Evolutionary conservation across 2,329 filamentous ascomycete species (phyloP).

Genomic region (Cladophialophora immunda): DNA sequence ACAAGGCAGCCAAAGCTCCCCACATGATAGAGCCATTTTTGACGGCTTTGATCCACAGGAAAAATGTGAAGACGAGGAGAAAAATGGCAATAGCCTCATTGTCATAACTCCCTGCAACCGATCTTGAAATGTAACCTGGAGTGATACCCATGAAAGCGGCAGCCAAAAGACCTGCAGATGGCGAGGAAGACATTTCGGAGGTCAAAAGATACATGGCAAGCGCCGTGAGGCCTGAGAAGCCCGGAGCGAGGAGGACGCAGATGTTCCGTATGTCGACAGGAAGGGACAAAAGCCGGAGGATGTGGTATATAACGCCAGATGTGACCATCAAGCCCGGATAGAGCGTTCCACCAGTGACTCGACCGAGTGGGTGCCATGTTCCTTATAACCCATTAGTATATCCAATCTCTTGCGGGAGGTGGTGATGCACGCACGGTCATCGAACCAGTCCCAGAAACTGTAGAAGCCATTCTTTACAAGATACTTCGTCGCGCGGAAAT

Average conservation of each 20-base stretch:
- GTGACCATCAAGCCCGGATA: slow-evolving; percentile 99
- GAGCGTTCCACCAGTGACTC: slow-evolving; percentile 97
- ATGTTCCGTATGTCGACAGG: slow-evolving; percentile 99
- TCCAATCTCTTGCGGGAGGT: slow-evolving; percentile 2
- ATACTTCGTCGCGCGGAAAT: slow-evolving; percentile 98
- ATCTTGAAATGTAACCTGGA: slow-evolving; percentile 96
- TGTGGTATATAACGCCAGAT: slow-evolving; percentile 94
- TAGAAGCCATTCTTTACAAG: slow-evolving; percentile 97
- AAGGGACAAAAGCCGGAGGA: slow-evolving; percentile 85
- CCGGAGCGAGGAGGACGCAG: slow-evolving; percentile 94
- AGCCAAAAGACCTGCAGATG: slow-evolving; percentile 92
- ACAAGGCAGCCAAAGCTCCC: slow-evolving; percentile 91
- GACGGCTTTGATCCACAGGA: slow-evolving; percentile 97
- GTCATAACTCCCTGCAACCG: slow-evolving; percentile 97
- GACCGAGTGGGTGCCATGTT: slow-evolving; percentile 98
- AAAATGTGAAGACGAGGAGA: slow-evolving; percentile 97
- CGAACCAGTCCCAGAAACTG: slow-evolving; percentile 99
- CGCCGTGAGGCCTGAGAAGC: slow-evolving; percentile 91
- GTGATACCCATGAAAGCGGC: slow-evolving; percentile 97
- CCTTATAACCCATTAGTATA: slow-evolving; percentile 53
- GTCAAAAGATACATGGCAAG: slow-evolving; percentile 94
- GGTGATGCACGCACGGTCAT: slow-evolving; percentile 73
- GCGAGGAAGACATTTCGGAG: slow-evolving; percentile 94
- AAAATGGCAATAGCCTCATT: slow-evolving; percentile 99
- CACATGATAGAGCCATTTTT: slow-evolving; percentile 97